Evolutionary conservation across 1,284 basidiomycete genomes (phyloP).

Genomic region (Pseudozyma sp.): DNA sequence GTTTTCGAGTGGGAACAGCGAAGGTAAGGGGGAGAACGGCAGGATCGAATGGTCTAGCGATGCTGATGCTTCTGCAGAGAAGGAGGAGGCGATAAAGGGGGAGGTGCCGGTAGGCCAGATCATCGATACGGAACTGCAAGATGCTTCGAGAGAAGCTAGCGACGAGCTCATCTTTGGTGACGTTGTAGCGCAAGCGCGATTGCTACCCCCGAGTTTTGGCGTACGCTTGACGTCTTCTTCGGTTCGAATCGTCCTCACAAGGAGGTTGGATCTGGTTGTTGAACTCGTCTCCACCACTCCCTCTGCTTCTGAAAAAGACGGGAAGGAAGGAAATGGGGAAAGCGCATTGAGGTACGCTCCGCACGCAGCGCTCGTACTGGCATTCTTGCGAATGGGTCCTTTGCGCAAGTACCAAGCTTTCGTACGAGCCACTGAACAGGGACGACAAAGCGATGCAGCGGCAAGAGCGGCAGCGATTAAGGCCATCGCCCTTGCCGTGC

Average conservation of each 20-base stretch:
- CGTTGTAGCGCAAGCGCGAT: constrained; percentile 45
- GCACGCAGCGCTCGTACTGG: constrained; percentile 21
- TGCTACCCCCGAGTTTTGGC: constrained; percentile 38
- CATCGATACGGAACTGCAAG: constrained; percentile 50
- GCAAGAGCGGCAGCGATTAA: constrained; percentile 23
- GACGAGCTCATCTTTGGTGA: constrained; percentile 58
- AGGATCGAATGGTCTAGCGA: constrained; percentile 46
- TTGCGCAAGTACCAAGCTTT: constrained; percentile 39
- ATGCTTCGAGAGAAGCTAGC: constrained; percentile 52
- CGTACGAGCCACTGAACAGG: not conserved
- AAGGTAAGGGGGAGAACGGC: not conserved
- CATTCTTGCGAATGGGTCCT: constrained; percentile 37
- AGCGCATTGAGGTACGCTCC: constrained; percentile 19
- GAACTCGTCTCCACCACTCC: constrained; percentile 31
- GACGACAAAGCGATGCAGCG: constrained; percentile 14
- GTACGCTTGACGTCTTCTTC: constrained; percentile 38
- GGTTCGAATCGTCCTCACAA: constrained; percentile 46
- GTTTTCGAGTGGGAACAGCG: not conserved
- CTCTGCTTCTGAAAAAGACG: not conserved
- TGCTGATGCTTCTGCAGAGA: not conserved
- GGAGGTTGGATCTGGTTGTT: constrained; percentile 29
- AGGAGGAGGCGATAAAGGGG: not conserved
- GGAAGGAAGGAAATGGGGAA: not conserved
- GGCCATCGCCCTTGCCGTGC: constrained; percentile 12
- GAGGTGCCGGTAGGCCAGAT: constrained; percentile 9